These are phyloP conservation scores for Talaromyces thailandensis DNA, from an alignment of 495 filamentous ascomycete genomes.

Conservation along the genomic window DNA sequence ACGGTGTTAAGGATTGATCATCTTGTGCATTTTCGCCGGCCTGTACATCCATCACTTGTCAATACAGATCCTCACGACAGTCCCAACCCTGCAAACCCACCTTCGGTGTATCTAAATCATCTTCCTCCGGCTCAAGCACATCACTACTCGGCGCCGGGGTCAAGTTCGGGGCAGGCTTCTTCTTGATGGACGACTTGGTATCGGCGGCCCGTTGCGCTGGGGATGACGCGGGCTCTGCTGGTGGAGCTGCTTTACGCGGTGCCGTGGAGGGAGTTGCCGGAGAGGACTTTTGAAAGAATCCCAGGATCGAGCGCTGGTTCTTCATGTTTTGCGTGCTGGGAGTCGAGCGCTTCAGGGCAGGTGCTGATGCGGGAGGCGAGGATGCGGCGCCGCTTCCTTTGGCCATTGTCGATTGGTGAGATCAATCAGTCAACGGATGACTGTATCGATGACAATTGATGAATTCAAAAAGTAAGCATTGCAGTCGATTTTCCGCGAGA, in stretches of 20 bases:
- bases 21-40: conserved; percentile 7
- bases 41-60: neutral
- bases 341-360: conserved; percentile 35
- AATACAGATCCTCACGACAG: conserved; percentile 7
- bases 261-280: conserved; percentile 30
- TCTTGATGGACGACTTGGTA: conserved; percentile 4
- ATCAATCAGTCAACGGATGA: neutral
- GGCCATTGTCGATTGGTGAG: neutral
- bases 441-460: neutral
- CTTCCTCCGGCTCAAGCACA: conserved; percentile 30
- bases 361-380: conserved; percentile 29
- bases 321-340: conserved; percentile 48
- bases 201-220: conserved; percentile 29
- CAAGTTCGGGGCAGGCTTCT: conserved; percentile 28
- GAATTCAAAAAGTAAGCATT: neutral
- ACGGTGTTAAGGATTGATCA: conserved; percentile 28
- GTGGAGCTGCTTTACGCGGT: conserved; percentile 6
- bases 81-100: conserved; percentile 8
- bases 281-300: conserved; percentile 72
- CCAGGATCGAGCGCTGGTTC: conserved; percentile 71
- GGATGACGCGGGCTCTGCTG: conserved; percentile 28
- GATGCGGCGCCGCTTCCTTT: conserved; percentile 15
- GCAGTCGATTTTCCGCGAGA: neutral
- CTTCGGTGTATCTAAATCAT: conserved; percentile 20
- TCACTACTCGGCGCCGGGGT: conserved; percentile 83